phyloP scores from a whole-genome alignment of 1,284 basidiomycete genomes.

The Ustilago curta region DNA sequence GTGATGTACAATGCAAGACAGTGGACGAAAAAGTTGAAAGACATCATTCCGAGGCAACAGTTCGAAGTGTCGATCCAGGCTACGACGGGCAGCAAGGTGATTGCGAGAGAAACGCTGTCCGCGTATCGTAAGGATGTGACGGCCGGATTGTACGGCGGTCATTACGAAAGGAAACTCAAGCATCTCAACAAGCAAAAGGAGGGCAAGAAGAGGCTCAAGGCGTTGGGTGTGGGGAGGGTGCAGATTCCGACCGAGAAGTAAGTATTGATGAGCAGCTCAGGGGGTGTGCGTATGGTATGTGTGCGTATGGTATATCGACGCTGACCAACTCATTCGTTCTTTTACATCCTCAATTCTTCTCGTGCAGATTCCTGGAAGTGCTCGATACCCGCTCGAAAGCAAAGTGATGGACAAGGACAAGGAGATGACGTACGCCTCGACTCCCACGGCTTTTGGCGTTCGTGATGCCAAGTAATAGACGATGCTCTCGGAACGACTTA shows the following conservation, averaged over 20 bases:
- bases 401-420: constrained; percentile 46
- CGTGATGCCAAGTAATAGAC: constrained; percentile 34
- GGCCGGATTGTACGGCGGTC: constrained; percentile 90
- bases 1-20: constrained; percentile 47
- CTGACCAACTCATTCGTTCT: neutral
- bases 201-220: constrained; percentile 65
- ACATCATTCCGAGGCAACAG: constrained; percentile 81
- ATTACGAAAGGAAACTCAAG: constrained; percentile 65
- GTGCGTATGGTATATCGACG: neutral
- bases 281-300: too few relatives aligned
- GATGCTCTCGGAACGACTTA: too few relatives aligned
- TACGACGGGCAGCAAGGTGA: constrained; percentile 82
- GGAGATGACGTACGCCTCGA: constrained; percentile 12
- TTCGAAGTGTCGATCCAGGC: constrained; percentile 80
- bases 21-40: constrained; percentile 64
- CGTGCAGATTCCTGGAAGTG: constrained; percentile 33
- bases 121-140: constrained; percentile 81
- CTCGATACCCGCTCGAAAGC: constrained; percentile 44
- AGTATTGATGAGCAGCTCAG: constrained; percentile 5
- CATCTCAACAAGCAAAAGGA: constrained; percentile 67
- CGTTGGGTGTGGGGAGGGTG: constrained; percentile 62
- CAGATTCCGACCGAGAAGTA: constrained; percentile 60
- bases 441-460: constrained; percentile 19
- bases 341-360: neutral
- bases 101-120: constrained; percentile 81